phyloP scores from a whole-genome alignment of 1,284 basidiomycete species.

The Trametes pubescens region DNA sequence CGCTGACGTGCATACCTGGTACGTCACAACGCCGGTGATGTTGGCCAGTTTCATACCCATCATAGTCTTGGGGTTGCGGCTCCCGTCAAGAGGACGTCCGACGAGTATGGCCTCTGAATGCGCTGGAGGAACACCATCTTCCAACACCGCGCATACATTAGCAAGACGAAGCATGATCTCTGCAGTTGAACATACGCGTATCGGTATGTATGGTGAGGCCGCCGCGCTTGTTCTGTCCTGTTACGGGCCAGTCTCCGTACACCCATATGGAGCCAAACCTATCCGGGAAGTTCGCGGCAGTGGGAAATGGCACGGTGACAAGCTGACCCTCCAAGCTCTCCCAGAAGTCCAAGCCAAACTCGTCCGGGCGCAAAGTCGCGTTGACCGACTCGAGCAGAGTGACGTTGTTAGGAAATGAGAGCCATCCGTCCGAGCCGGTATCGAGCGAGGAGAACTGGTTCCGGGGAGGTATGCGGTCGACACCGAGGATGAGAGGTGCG shows the following conservation, averaged over 20 bases:
- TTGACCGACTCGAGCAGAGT: slow-evolving; percentile 56
- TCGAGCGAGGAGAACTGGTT: slow-evolving; percentile 59
- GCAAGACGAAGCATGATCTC: background rate
- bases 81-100: slow-evolving; percentile 63
- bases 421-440: slow-evolving; percentile 59
- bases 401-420: slow-evolving; percentile 64
- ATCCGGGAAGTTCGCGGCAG: slow-evolving; percentile 60
- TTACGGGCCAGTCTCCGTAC: slow-evolving; percentile 63
- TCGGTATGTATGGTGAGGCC: slow-evolving; percentile 63
- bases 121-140: slow-evolving; percentile 58
- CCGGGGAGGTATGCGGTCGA: slow-evolving; percentile 62
- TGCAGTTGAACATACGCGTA: slow-evolving; percentile 29
- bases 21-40: slow-evolving; percentile 65
- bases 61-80: slow-evolving; percentile 56
- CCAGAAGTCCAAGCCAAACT: slow-evolving; percentile 71
- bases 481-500: slow-evolving; percentile 59
- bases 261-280: slow-evolving; percentile 68
- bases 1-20: slow-evolving; percentile 51
- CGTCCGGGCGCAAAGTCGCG: slow-evolving; percentile 55
- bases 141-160: slow-evolving; percentile 38
- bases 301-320: slow-evolving; percentile 61
- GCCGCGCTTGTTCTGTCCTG: slow-evolving; percentile 64
- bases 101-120: slow-evolving; percentile 68
- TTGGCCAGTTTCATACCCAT: slow-evolving; percentile 58
- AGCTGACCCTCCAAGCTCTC: slow-evolving; percentile 68